Conservation (phyloP, 1,284 basidiomycete genomes). For the Ganoderma leucocontextum region DNA sequence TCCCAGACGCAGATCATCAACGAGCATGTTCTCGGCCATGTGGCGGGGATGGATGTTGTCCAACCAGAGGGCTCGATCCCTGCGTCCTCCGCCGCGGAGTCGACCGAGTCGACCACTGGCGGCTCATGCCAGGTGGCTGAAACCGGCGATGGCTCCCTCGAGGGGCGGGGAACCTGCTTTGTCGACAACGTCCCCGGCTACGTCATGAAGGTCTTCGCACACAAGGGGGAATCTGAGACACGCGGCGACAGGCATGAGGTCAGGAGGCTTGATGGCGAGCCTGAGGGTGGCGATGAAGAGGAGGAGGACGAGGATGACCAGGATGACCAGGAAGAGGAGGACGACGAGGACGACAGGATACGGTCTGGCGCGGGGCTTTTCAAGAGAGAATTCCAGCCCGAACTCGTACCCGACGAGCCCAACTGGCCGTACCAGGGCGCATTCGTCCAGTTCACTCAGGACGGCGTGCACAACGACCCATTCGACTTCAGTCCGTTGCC, state of each 20-base stretch:
- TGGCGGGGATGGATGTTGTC: neutral
- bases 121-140: no score
- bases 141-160: no score
- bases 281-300: no score
- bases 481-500: neutral
- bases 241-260: no score
- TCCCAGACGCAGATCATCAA: neutral
- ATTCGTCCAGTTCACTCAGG: neutral
- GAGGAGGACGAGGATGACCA: neutral
- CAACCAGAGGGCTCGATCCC: no score
- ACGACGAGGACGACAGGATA: neutral
- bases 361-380: slow-evolving; percentile 12
- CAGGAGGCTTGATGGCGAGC: no score
- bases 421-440: slow-evolving; percentile 12
- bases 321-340: no score
- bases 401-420: slow-evolving; percentile 2
- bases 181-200: neutral
- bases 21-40: neutral
- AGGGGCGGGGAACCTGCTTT: neutral
- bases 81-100: neutral
- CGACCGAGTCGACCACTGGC: neutral
- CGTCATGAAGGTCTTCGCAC: neutral
- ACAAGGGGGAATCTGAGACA: neutral
- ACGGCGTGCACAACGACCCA: slow-evolving; percentile 3
- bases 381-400: neutral